Base-by-base conservation (phyloP, 805 yeast genomes). In the Alloascoidea africana region DNA sequence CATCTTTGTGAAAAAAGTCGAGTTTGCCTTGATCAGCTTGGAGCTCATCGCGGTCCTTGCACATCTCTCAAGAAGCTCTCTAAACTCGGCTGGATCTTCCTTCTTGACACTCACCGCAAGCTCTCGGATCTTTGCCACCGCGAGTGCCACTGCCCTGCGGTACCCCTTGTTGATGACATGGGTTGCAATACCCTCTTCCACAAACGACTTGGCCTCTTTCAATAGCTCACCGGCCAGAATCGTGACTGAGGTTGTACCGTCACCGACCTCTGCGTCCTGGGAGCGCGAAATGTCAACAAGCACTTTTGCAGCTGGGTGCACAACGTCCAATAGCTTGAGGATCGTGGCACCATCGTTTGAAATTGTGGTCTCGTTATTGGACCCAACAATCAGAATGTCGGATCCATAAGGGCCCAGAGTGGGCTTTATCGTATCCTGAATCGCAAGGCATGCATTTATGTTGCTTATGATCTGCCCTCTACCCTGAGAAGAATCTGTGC, bases 291-390 rank as follows among this genome's bases (percentile, higher is more conserved):
- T 81, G 55, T 93, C 94, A 19, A 93, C 98, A 46, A 91, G 65
- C 39, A 89, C 89, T 51, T 84, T 84, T 16, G 98, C 99, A 13
- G 97, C 97, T 5, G 99, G 98, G 52, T 91, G 98, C 17, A 91
- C 96, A 39, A 91, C 93, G 53, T 91, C 98, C 46, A 91, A 62
- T 40, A 91, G 66, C 54, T 80, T 84, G 55, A 91, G 65, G 49
- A 91, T 89, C 2, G 99, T 91, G 32, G 98, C 98, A 47, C 98
- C 98, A 55, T 91, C 98, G 58, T 91, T 91, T 33, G 99, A 89
- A 46, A 91, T 87, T 16, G 97, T 91, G 36, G 97, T 84, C 49
- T 73, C 77, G 39, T 94, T 94, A 50, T 71, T 74, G 14, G 78
- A 69, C 34, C 77, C 75, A 32, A 89, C 96, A 51, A 91, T 76